phyloP scores from a whole-genome alignment of 768 basidiomycete species.

The Boletus tomentosulus region DNA sequence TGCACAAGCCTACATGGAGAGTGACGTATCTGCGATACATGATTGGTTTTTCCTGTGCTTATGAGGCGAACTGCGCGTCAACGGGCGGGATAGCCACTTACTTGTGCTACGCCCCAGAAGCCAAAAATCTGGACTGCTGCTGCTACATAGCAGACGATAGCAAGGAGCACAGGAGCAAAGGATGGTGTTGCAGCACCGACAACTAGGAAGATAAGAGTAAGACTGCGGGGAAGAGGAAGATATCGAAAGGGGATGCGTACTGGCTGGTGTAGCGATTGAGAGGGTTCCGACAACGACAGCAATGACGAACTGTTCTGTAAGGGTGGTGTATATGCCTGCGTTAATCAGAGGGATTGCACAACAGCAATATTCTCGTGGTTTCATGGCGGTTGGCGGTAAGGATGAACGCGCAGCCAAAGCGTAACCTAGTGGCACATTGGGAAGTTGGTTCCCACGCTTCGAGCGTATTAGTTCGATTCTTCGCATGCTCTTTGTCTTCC shows the following conservation, averaged over 20 bases:
- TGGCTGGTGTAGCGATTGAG: constrained; percentile 71
- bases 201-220: constrained; percentile 43
- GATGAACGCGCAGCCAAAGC: background rate
- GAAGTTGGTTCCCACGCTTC: constrained; percentile 20
- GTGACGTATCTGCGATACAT: constrained; percentile 67
- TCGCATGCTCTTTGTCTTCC: constrained; percentile 17
- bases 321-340: constrained; percentile 78
- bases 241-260: constrained; percentile 42
- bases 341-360: constrained; percentile 90
- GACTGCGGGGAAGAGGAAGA: background rate
- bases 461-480: constrained; percentile 14
- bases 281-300: constrained; percentile 68
- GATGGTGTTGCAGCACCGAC: constrained; percentile 84
- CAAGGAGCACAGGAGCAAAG: constrained; percentile 72
- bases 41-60: constrained; percentile 56
- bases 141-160: constrained; percentile 68
- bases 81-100: constrained; percentile 23
- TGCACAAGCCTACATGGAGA: constrained; percentile 51
- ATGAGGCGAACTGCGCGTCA: constrained; percentile 3
- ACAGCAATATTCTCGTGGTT: constrained; percentile 85
- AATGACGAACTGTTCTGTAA: constrained; percentile 71
- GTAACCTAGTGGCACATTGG: background rate
- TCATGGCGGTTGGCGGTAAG: constrained; percentile 41
- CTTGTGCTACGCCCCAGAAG: constrained; percentile 78
- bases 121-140: constrained; percentile 78